Evolutionary conservation across 1,284 basidiomycete species (phyloP), one percentile per base, ranked within the genome.

Genomic region (Rhodotorula sp.): DNA sequence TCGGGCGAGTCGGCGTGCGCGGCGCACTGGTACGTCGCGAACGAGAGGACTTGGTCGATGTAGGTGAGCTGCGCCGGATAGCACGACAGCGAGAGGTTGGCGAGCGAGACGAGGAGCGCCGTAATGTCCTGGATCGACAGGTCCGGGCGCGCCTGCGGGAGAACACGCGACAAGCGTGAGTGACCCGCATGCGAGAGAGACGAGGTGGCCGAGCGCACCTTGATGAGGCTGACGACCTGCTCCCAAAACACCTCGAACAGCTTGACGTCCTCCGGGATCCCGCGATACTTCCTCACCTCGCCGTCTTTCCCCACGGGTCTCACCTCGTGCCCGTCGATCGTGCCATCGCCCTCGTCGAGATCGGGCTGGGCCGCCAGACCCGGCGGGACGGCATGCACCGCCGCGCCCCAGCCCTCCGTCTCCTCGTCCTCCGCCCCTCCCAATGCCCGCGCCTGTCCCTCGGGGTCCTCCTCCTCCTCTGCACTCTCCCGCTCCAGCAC

Each of bases 201-300:
- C 8, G 46, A 56, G 44, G 23, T 4, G 54, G 67, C n/a, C 2
- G 19, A 1, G 48, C 69, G 61, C 65, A 91, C 93, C 87, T 94
- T 94, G 84, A 97, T 94, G 49, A 97, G 87, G 80, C 95, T 90
- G 13, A 97, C 93, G n/a, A 97, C 91, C 81, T 97, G 95, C 75
- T 92, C 89, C 95, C 94, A 97, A 82, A 97, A 97, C 17, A 97
- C 92, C 81, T 97, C 95, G 75, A 97, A 97, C 65, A 97, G 82
- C 78, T 89, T 90, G 48, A 95, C 93, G 77, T 96, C 87, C 81
- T 93, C 91, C 10, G 95, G 94, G 61, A 97, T 89, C 44, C 95
- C 95, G 80, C 94, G 85, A 84, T 94, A 97, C 81, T 92, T 93
- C 79, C 86, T 87, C 58, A 88, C 85, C n/a, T n/a, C 42, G 41